Evolutionary conservation across 164 flowering plant species (phyloP).

Genomic region (Sextonia rubra): DNA sequence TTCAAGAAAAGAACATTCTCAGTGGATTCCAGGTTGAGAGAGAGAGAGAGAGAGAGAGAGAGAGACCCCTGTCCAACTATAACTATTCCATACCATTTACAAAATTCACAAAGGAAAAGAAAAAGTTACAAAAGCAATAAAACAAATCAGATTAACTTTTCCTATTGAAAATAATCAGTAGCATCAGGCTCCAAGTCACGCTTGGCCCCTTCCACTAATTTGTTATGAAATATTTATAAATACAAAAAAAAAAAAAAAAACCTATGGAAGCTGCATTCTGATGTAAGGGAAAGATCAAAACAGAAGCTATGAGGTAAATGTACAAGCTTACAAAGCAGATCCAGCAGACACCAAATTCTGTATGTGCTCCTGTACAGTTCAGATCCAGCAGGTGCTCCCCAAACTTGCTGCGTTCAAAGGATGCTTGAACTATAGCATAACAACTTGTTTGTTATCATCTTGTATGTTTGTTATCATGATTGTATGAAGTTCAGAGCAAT

Average conservation of each 20-base stretch:
- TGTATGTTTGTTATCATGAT: not conserved
- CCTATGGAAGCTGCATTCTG: not conserved
- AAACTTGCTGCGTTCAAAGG: not conserved
- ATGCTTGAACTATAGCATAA: not conserved
- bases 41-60: too few species aligned
- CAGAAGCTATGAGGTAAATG: not conserved
- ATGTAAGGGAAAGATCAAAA: not conserved
- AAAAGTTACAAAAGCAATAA: not conserved
- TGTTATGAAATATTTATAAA: not conserved
- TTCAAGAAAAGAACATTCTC: too few species aligned
- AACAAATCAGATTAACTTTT: not conserved
- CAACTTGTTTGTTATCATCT: not conserved
- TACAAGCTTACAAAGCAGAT: too few species aligned
- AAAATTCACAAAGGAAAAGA: not conserved
- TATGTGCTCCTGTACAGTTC: too few species aligned
- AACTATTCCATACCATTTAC: too few species aligned
- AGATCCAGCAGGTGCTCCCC: too few species aligned
- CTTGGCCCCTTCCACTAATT: slow-evolving; percentile 1
- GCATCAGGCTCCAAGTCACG: not conserved
- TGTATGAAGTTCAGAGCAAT: not conserved
- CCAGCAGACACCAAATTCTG: too few species aligned
- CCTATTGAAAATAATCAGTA: not conserved
- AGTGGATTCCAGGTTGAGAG: too few species aligned
- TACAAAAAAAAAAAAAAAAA: not conserved
- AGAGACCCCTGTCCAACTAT: too few species aligned